phyloP scores from a whole-genome alignment of 140 eudicot species.

The Ambrosia hybrid region DNA sequence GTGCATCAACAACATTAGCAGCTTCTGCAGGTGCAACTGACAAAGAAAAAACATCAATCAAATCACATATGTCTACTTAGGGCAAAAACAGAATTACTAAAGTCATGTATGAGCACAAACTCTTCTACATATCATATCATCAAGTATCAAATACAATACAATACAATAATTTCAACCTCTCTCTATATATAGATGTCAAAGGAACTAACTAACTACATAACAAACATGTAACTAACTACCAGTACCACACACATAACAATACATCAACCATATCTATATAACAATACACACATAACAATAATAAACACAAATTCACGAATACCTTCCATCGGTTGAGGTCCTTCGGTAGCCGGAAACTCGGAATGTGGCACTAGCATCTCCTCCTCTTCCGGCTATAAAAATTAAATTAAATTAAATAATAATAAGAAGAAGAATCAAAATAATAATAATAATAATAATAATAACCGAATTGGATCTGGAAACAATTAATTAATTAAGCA shows the following conservation, averaged over 20 bases:
- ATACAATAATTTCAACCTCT: no score
- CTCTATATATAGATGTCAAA: no score
- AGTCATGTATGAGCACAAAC: no score
- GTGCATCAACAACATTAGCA: background rate
- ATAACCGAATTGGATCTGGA: constrained; percentile 27
- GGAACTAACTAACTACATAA: no score
- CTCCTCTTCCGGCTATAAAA: constrained; percentile 47
- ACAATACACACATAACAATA: no score
- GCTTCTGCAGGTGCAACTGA: constrained; percentile 61
- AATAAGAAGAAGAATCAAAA: no score
- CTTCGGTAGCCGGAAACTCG: constrained; percentile 46
- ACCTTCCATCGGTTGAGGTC: constrained; percentile 81
- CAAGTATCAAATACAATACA: no score
- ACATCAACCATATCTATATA: no score
- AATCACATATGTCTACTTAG: background rate
- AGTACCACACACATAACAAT: no score
- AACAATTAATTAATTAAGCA: background rate
- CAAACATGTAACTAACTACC: no score
- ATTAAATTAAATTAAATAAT: no score
- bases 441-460: background rate
- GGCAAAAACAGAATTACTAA: background rate
- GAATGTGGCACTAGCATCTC: constrained; percentile 82
- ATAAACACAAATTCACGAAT: background rate
- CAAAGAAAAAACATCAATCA: background rate
- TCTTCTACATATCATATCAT: no score